phyloP scores from a whole-genome alignment of 768 basidiomycete species.

The Trametes meyenii region DNA sequence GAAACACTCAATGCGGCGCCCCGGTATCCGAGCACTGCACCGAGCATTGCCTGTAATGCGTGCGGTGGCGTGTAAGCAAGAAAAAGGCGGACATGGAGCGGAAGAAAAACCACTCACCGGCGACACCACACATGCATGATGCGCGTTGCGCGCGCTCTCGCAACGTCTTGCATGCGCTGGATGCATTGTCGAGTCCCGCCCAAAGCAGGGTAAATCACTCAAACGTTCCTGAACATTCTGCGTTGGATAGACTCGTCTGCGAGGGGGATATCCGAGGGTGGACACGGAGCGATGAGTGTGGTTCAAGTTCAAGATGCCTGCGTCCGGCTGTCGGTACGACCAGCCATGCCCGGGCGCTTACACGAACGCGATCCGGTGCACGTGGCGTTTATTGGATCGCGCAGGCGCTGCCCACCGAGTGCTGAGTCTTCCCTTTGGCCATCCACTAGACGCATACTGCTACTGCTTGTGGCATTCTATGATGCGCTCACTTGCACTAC shows the following conservation, averaged over 20 bases:
- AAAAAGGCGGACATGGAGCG: neutral
- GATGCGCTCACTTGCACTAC: neutral
- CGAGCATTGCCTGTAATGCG: neutral
- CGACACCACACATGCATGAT: slow-evolving; percentile 6
- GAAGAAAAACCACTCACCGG: neutral
- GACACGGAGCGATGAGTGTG: neutral
- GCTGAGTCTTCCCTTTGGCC: no score
- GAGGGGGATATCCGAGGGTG: neutral
- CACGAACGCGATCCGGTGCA: neutral
- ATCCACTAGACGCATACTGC: neutral
- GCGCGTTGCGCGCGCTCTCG: slow-evolving; percentile 4
- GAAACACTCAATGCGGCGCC: neutral
- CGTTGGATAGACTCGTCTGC: neutral
- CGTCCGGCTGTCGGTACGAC: neutral
- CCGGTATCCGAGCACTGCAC: slow-evolving; percentile 14
- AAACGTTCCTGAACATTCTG: neutral
- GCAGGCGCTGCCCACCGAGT: no score
- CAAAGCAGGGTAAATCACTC: slow-evolving; percentile 6
- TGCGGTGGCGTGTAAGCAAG: slow-evolving; percentile 2
- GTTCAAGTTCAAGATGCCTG: neutral
- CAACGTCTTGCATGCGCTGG: neutral
- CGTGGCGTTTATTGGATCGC: no score
- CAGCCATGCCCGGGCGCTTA: neutral
- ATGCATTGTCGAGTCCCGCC: neutral
- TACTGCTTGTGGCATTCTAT: neutral